phyloP scores from a whole-genome alignment of 2,329 filamentous ascomycete genomes.

The Ascochyta koolunga region DNA sequence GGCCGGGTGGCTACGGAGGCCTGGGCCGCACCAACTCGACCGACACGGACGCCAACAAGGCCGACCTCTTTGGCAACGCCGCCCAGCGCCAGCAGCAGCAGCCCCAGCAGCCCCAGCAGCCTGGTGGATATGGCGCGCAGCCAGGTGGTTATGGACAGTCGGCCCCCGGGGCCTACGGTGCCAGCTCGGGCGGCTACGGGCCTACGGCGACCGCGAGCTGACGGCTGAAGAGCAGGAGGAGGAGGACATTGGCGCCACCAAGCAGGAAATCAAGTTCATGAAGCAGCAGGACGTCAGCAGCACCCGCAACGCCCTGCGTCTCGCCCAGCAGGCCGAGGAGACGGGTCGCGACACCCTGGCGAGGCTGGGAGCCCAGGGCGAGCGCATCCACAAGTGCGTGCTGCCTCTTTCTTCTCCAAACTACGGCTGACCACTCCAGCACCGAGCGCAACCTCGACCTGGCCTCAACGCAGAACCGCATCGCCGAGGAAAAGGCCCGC shows the following conservation, averaged over 20 bases:
- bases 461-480: slow-evolving; percentile 75
- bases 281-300: slow-evolving; percentile 75
- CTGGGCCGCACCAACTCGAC: slow-evolving; percentile 47
- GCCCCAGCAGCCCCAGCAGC: too few species aligned
- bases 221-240: slow-evolving; percentile 80
- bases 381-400: slow-evolving; percentile 42
- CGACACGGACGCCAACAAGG: slow-evolving; percentile 62
- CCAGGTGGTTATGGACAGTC: slow-evolving; percentile 29
- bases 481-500: slow-evolving; percentile 79
- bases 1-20: slow-evolving; percentile 50
- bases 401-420: background rate
- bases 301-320: slow-evolving; percentile 66
- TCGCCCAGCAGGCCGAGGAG: slow-evolving; percentile 72
- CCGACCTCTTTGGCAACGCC: slow-evolving; percentile 69
- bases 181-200: slow-evolving; percentile 49
- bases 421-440: slow-evolving; percentile 21
- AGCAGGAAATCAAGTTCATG: slow-evolving; percentile 74
- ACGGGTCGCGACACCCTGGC: slow-evolving; percentile 61
- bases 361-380: slow-evolving; percentile 42
- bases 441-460: slow-evolving; percentile 79
- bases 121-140: slow-evolving; percentile 34
- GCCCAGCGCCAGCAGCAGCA: slow-evolving; percentile 55
- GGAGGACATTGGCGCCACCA: slow-evolving; percentile 72
- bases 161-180: slow-evolving; percentile 28
- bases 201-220: slow-evolving; percentile 73